phyloP scores from a whole-genome alignment of 345 rosid genomes.

The Gossypium rotundifolium region DNA sequence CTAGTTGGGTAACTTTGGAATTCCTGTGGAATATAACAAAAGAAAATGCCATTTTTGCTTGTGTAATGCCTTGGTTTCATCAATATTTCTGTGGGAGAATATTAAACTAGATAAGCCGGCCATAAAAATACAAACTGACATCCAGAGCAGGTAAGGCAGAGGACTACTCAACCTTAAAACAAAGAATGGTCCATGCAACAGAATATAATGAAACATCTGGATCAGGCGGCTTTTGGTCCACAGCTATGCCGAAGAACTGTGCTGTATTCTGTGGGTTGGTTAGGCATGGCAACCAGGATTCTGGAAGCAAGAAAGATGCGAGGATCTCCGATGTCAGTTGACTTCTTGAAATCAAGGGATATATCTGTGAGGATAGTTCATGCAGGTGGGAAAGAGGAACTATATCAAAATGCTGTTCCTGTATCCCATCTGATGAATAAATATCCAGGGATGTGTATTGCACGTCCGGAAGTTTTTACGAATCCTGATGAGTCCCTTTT shows the following conservation, averaged over 20 bases:
- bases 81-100: conserved; percentile 16
- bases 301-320: conserved; percentile 17
- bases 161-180: conserved; percentile 5
- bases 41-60: neutral
- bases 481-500: conserved; percentile 36
- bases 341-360: conserved; percentile 25
- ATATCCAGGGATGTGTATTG: conserved; percentile 50
- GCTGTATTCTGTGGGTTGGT: conserved; percentile 19
- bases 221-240: conserved; percentile 18
- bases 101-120: conserved; percentile 22
- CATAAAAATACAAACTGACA: conserved; percentile 20
- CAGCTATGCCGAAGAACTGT: conserved; percentile 32
- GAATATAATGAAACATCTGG: conserved; percentile 12
- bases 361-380: conserved; percentile 45
- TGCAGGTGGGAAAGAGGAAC: conserved; percentile 48
- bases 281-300: conserved; percentile 12
- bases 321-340: conserved; percentile 22
- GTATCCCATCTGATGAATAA: conserved; percentile 41
- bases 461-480: conserved; percentile 47
- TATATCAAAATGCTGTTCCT: conserved; percentile 31
- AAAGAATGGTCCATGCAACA: conserved; percentile 3
- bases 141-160: conserved; percentile 7
- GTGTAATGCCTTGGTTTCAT: conserved; percentile 31
- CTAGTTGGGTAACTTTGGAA: conserved; percentile 21
- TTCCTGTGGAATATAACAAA: conserved; percentile 17